Evolutionary conservation across 2,329 filamentous ascomycete genomes (phyloP).

Genomic region (Pseudocercospora eumusae): DNA sequence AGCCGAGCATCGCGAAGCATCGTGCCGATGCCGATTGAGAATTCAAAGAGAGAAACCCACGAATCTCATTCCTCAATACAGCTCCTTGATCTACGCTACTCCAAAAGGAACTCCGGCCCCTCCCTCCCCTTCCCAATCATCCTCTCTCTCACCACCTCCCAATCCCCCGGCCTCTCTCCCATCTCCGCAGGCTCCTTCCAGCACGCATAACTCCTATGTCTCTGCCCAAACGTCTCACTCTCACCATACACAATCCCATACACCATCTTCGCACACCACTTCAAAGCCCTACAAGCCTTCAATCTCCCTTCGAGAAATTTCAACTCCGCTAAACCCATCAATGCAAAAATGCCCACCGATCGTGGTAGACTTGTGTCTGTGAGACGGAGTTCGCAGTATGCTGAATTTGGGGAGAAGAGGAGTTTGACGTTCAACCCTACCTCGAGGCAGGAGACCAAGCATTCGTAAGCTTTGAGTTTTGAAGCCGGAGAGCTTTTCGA

Average conservation of each 20-base stretch:
- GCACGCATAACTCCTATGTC: conserved; percentile 7
- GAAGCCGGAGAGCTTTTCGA: not conserved
- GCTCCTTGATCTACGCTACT: no score
- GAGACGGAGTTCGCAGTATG: not conserved
- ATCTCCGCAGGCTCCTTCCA: not conserved
- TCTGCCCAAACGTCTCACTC: conserved; percentile 5
- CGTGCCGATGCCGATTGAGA: no score
- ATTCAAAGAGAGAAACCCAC: no score
- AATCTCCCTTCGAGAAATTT: not conserved
- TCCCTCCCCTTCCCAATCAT: not conserved
- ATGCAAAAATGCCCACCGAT: not conserved
- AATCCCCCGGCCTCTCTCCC: not conserved
- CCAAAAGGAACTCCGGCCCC: not conserved
- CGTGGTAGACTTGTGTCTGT: not conserved
- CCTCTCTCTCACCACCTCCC: not conserved
- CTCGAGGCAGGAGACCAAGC: not conserved
- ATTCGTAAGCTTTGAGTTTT: conserved; percentile 6
- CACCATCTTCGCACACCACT: not conserved
- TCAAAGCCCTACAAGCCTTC: not conserved
- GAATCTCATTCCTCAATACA: no score
- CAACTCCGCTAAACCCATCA: conserved; percentile 7
- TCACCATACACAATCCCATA: conserved; percentile 8
- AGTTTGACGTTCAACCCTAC: conserved; percentile 1
- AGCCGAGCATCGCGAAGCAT: no score
- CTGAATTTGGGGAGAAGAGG: not conserved